Percentiles rank a stretch among this genome's conserved stretches.
Evolutionary conservation across 352 stramenopile genomes (phyloP).

Genomic region (Phytopythium sindhum): DNA sequence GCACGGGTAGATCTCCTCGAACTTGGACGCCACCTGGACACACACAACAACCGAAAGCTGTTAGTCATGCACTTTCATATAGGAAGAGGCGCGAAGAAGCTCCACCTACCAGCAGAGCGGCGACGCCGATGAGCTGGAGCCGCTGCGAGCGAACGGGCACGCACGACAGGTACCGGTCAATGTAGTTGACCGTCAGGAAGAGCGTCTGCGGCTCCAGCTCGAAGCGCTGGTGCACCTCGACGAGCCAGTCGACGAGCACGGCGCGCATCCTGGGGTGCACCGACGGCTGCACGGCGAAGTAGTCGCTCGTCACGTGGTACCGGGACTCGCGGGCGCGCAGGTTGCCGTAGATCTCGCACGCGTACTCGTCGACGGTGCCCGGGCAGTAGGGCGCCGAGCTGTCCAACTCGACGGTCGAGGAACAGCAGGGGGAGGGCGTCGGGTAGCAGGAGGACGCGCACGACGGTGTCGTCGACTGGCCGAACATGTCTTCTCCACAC

Average conservation of each 20-base stretch:
- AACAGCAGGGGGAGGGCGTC: neutral
- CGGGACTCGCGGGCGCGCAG: constrained; percentile 36
- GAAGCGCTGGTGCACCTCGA: constrained; percentile 98
- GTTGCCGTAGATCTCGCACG: constrained; percentile 48
- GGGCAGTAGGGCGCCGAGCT: constrained; percentile 26
- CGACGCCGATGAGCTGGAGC: constrained; percentile 98
- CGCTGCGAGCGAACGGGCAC: constrained; percentile 88
- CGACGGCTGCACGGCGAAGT: constrained; percentile 46
- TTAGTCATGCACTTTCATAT: too few species aligned
- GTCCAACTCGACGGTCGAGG: neutral
- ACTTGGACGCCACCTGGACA: constrained; percentile 91
- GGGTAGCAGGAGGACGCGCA: neutral
- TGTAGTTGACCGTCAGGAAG: constrained; percentile 98
- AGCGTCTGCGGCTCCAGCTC: constrained; percentile 96
- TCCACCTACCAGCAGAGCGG: constrained; percentile 77
- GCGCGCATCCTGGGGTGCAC: constrained; percentile 59
- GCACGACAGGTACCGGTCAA: constrained; percentile 96
- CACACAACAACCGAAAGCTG: too few species aligned
- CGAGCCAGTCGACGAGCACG: constrained; percentile 76
- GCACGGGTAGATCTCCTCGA: constrained; percentile 99
- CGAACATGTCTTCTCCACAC: constrained; percentile 18
- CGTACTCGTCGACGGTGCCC: constrained; percentile 46
- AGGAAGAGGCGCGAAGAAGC: too few species aligned
- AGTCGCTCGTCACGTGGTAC: constrained; percentile 47
- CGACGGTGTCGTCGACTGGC: constrained; percentile 12